Base-by-base conservation (phyloP, 768 basidiomycete species). In the Tubosaeta brunneosetosa region DNA sequence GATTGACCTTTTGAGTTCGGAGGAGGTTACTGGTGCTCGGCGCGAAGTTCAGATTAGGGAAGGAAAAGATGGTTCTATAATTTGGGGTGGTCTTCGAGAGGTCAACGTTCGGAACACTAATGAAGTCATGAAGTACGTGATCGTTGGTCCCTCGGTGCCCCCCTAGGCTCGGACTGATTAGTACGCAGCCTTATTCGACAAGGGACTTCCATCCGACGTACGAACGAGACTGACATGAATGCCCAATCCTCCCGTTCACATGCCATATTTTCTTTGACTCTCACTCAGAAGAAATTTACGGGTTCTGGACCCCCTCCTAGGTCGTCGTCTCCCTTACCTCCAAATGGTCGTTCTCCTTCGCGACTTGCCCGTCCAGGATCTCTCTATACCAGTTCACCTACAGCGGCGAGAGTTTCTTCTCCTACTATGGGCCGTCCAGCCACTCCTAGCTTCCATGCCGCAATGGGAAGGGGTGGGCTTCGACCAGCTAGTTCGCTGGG, bases 161-260 rank as follows among this genome's bases (percentile, higher is more conserved):
- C 29, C 42, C 19, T 53, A 31, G 48, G 49, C 54, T 55, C 50
- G 65, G 55, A 60, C 59, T 59, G 58, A 64, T 55, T 34, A 53
- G 48, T 62, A 55, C n/a, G 32, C 67, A 93, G 91, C 65, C 81
- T 94, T 50, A 83, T 99, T 51, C 86, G 88, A 56, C 85, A 90
- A 59, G 97, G 97, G 17, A 88, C 93, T 8, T 81, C 90, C 14
- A 88, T 95, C 40, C 81, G 97, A 29, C 84, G 94, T 50, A 98
- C 97, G 10, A 94, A 95, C 57, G 91, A 94, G 69, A 99, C 97
- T 31, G 91, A 93, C 65, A 97, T 98, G 95, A 99, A 99, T 68
- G 92, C 95, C 25, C 93, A 97, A 68, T 94, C 91, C 2, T 97
- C 95, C 37, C 88, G 97, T 52, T 97, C 93, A 27, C 97, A 99